Evolutionary conservation across 306 rosid species (phyloP).

Genomic region (cucumber (Cucumis sativus)): DNA sequence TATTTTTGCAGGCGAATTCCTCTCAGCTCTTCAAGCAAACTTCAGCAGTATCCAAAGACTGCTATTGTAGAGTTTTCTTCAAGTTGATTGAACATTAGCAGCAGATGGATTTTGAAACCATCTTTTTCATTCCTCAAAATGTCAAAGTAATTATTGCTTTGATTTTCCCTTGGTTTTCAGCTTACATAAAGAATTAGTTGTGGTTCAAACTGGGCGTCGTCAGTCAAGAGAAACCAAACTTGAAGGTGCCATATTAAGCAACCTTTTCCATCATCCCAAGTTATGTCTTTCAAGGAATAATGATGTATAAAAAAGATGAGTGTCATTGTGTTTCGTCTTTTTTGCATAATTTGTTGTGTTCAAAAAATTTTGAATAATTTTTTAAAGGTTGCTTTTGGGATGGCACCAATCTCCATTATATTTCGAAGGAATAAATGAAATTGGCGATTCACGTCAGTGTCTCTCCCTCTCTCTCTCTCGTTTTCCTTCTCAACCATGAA

Average conservation of each 20-base stretch:
- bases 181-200: neutral
- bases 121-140: neutral
- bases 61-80: slow-evolving; percentile 30
- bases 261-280: neutral
- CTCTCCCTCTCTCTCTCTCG: no score
- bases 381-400: neutral
- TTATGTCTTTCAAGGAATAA: neutral
- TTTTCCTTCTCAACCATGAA: no score
- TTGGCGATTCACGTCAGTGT: neutral
- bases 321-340: neutral
- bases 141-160: neutral
- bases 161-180: neutral
- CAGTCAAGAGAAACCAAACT: neutral
- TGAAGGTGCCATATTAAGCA: neutral
- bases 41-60: slow-evolving; percentile 79
- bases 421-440: neutral
- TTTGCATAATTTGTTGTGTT: neutral
- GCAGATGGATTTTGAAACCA: neutral
- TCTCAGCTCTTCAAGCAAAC: slow-evolving; percentile 63
- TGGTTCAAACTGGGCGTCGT: neutral
- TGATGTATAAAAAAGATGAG: neutral
- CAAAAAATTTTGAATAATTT: neutral
- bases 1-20: slow-evolving; percentile 56
- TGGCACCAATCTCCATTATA: neutral
- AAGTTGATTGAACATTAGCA: no score